A percentile compares a stretch with the other conserved stretches of the same genome.
Evolutionary conservation across 163 green algal species (phyloP).

Genomic region (Chloromonas sp.): DNA sequence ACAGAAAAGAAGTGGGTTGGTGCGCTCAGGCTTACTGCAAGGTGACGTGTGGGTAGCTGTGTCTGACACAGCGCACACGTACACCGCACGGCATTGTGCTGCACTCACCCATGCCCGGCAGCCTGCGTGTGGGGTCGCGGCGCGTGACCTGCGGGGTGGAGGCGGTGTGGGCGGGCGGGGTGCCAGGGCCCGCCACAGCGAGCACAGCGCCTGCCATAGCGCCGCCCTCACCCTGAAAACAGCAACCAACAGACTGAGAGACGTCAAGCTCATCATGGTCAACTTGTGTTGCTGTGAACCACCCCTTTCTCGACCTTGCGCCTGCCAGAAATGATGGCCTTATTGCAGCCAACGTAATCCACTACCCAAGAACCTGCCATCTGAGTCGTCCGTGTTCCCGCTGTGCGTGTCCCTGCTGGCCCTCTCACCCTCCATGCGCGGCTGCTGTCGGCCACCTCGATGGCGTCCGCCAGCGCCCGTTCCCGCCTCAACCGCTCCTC

Average conservation of each 20-base stretch:
- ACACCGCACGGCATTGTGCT: background rate
- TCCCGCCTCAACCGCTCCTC: slow-evolving; percentile 59
- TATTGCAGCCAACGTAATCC: background rate
- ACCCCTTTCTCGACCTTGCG: no score
- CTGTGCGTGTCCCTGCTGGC: background rate
- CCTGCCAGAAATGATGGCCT: background rate
- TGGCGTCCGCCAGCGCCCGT: slow-evolving; percentile 45
- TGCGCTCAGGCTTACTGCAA: no score
- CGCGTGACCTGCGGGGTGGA: slow-evolving; percentile 39
- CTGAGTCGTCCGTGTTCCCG: background rate
- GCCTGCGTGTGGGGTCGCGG: slow-evolving; percentile 20
- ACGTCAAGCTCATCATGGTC: no score
- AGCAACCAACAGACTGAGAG: background rate
- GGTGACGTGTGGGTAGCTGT: no score
- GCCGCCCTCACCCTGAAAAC: slow-evolving; percentile 48
- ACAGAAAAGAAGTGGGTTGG: no score
- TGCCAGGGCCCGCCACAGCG: slow-evolving; percentile 37
- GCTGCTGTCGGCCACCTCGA: slow-evolving; percentile 34
- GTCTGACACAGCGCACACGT: no score
- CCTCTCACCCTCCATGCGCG: slow-evolving; percentile 27
- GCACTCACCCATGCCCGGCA: slow-evolving; percentile 15
- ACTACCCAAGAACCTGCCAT: background rate
- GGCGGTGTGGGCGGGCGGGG: slow-evolving; percentile 32
- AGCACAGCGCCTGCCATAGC: slow-evolving; percentile 54
- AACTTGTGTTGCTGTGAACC: no score